Conservation (phyloP, 2,329 filamentous ascomycete species). For the Scytalidium sp. region DNA sequence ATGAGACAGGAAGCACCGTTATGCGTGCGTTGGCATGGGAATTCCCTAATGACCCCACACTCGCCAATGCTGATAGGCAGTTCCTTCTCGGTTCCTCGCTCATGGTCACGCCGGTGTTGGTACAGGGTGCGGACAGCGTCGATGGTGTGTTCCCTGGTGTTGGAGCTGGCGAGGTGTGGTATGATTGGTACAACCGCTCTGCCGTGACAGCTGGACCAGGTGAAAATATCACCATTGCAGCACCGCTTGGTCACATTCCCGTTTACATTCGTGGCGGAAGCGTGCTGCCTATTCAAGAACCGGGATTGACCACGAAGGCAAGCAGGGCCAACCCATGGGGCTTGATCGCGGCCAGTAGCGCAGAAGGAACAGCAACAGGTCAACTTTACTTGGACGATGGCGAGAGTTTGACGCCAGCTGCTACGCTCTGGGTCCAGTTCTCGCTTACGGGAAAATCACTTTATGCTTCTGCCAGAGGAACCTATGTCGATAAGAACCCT, state of each 20-base stretch:
- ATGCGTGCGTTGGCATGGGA: constrained; percentile 74
- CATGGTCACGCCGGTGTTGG: constrained; percentile 66
- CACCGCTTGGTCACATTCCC: constrained; percentile 66
- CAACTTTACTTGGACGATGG: constrained; percentile 73
- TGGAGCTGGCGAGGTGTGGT: constrained; percentile 61
- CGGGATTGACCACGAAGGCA: constrained; percentile 63
- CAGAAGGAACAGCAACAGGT: constrained; percentile 54
- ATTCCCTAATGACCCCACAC: constrained; percentile 66
- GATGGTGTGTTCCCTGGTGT: constrained; percentile 68
- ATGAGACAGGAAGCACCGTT: constrained; percentile 64
- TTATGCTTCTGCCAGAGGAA: constrained; percentile 45
- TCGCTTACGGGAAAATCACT: constrained; percentile 40
- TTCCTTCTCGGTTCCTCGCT: constrained; percentile 68
- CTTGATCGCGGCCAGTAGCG: constrained; percentile 59
- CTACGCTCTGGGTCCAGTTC: constrained; percentile 53
- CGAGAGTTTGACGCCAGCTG: constrained; percentile 57
- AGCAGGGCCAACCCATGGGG: constrained; percentile 64
- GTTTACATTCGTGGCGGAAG: constrained; percentile 67
- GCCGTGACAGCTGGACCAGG: constrained; percentile 48
- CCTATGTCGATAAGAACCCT: constrained; percentile 52
- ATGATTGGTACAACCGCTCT: constrained; percentile 74
- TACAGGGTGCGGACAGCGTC: constrained; percentile 58
- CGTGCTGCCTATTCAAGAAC: constrained; percentile 65
- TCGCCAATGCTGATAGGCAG: constrained; percentile 65
- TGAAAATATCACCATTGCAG: constrained; percentile 57